A percentile compares a stretch with the other conserved stretches of the same genome.
Conservation (phyloP, 176 grass and related monocot species). For the Pontederia paniculata region DNA sequence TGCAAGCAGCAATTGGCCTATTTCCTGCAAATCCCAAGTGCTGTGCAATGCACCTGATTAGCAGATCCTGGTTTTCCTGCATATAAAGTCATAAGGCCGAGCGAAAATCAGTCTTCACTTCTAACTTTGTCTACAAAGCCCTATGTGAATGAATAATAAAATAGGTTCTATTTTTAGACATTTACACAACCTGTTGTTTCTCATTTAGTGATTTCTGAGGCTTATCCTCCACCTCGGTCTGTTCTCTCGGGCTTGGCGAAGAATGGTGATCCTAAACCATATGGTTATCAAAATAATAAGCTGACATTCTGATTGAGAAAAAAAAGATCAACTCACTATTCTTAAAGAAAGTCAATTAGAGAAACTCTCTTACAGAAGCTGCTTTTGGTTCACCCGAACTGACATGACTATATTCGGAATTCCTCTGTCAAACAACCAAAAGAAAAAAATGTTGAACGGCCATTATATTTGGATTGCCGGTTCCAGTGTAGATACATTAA, state of each 20-base stretch:
- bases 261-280: slow-evolving; percentile 47
- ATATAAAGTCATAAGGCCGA: slow-evolving; percentile 1
- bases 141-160: neutral
- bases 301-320: slow-evolving; percentile 11
- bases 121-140: slow-evolving; percentile 6
- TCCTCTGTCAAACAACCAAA: slow-evolving; percentile 59
- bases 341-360: neutral
- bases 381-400: slow-evolving; percentile 40
- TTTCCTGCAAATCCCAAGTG: slow-evolving; percentile 81
- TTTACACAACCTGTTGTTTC: slow-evolving; percentile 65
- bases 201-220: slow-evolving; percentile 94
- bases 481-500: neutral
- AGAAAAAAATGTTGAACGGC: slow-evolving; percentile 20
- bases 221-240: slow-evolving; percentile 76
- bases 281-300: slow-evolving; percentile 4
- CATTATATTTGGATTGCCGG: neutral
- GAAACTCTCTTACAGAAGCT: slow-evolving; percentile 41
- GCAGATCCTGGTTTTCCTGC: slow-evolving; percentile 94
- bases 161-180: neutral
- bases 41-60: slow-evolving; percentile 91
- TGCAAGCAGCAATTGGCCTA: slow-evolving; percentile 76
- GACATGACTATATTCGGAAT: slow-evolving; percentile 50
- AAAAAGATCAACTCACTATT: neutral
- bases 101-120: neutral
- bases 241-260: slow-evolving; percentile 56